Evolutionary conservation across 192 early-diverging fungal species (phyloP), one percentile per base, ranked within the genome.

Genomic region (Coemansia sp.): DNA sequence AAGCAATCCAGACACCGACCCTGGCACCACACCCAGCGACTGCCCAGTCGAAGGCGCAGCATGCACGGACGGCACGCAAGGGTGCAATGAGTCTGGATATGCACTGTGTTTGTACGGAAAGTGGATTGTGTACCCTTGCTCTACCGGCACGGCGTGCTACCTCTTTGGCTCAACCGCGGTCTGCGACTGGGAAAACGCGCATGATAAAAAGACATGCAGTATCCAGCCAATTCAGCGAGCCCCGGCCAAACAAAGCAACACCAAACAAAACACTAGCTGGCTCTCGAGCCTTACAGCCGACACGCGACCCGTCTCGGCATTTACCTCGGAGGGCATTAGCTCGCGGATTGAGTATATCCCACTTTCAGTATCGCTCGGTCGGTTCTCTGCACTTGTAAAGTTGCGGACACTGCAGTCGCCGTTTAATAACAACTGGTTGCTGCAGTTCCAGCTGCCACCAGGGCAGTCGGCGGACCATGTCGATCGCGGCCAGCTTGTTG

Each of bases 81-180:
- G 61, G 0, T 74, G 71, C 33, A 74, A 56, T 12, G 38, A 56
- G 4, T 24, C 30, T 6, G 71, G 71, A 9, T 74, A 64, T 27
- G 61, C 71, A 14, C 53, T 74, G 40, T 74, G 71, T 46, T 12
- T 60, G 2, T 23, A 30, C 1, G 61, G 61, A 0, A 74, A 53
- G 50, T 74, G 71, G 71, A 30, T 56, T 8, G 29, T 65, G 21
- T 74, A 74, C 22, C 65, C 45, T 2, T 74, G 65, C 28, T 64
- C 47, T 9, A 31, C 59, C 1, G 71, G 71, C 21, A 74, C 71
- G 10, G 9, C 61, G 5, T 74, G 71, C 43, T 67, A 57, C 25
- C 44, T 74, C 5, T 18, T 48, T 4, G 65, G 65, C 52, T 49
- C 31, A 12, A 32, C 38, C 0, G 71, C 71, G 1, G 38, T 57